Percentiles rank a stretch among this genome's conserved stretches.
Conservation (phyloP, 78 protist species). For the Cavenderia fasciculata region DNA sequence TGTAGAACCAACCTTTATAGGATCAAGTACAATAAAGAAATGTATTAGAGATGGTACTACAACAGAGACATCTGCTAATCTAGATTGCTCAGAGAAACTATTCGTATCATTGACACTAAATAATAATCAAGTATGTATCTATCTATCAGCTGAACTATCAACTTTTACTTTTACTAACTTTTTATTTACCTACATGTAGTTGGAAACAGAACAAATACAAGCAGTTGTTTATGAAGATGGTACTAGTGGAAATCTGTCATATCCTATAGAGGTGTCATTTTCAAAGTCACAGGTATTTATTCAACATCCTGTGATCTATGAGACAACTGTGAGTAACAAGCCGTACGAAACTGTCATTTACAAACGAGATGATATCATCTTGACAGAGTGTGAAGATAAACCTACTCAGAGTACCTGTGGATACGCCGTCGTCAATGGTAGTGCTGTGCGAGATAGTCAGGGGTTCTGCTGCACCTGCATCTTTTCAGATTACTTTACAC, state of each 20-base stretch:
- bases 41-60: not conserved
- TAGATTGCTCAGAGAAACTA: not conserved
- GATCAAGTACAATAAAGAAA: not conserved
- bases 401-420: slow-evolving; percentile 28
- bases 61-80: not conserved
- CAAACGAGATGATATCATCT: slow-evolving; percentile 9
- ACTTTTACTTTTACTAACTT: not conserved
- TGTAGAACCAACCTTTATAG: no score
- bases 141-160: not conserved
- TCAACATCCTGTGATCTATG: not conserved
- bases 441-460: slow-evolving; percentile 29
- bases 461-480: slow-evolving; percentile 64
- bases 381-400: slow-evolving; percentile 3
- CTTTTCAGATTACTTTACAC: not conserved
- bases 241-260: not conserved
- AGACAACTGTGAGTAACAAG: not conserved
- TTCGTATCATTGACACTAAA: not conserved
- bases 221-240: slow-evolving; percentile 23
- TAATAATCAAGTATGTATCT: slow-evolving; percentile 7
- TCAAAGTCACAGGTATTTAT: not conserved
- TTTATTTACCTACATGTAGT: not conserved
- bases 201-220: not conserved
- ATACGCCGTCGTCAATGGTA: not conserved
- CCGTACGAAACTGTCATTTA: slow-evolving; percentile 9
- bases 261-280: slow-evolving; percentile 4